A percentile compares a stretch with the other conserved stretches of the same genome.
These are phyloP conservation scores for Globomyces pollinis-pini DNA, from an alignment of 192 early-diverging fungal species.

Conservation along the genomic window DNA sequence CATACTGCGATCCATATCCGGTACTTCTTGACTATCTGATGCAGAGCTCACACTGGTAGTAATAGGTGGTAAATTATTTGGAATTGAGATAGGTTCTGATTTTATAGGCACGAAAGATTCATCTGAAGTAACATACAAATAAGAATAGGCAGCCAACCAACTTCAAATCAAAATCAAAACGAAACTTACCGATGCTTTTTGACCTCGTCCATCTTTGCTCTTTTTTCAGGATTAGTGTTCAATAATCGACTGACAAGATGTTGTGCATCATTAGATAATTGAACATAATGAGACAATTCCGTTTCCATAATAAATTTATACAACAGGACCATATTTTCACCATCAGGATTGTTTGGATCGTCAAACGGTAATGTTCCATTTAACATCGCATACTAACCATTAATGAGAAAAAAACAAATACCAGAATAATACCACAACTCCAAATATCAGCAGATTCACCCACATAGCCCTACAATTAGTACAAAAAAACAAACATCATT, in stretches of 20 bases:
- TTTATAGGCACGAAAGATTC: background rate
- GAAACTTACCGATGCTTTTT: slow-evolving; percentile 56
- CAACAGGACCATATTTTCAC: slow-evolving; percentile 84
- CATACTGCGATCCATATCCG: too few relatives aligned
- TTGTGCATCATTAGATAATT: slow-evolving; percentile 58
- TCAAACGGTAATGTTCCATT: slow-evolving; percentile 85
- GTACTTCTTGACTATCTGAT: too few relatives aligned
- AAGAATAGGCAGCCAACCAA: slow-evolving; percentile 11
- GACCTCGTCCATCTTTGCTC: slow-evolving; percentile 66
- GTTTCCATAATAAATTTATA: slow-evolving; percentile 85
- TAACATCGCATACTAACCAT: slow-evolving; percentile 71
- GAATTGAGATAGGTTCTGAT: too few relatives aligned
- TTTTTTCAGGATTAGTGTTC: slow-evolving; percentile 71
- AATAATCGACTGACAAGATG: slow-evolving; percentile 71
- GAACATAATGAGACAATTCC: slow-evolving; percentile 69
- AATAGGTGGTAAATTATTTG: too few relatives aligned
- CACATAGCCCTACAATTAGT: slow-evolving; percentile 60
- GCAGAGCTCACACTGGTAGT: too few relatives aligned
- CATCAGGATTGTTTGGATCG: slow-evolving; percentile 81
- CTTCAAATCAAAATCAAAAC: slow-evolving; percentile 3
- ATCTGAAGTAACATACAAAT: background rate
- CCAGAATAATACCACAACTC: slow-evolving; percentile 89
- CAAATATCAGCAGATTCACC: slow-evolving; percentile 89
- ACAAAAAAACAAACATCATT: slow-evolving; percentile 20
- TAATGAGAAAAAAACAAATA: too few relatives aligned